These are phyloP conservation scores for Yamadazyma pseudoaaseri DNA, from an alignment of 1,139 yeast genomes.

Conservation along the genomic window DNA sequence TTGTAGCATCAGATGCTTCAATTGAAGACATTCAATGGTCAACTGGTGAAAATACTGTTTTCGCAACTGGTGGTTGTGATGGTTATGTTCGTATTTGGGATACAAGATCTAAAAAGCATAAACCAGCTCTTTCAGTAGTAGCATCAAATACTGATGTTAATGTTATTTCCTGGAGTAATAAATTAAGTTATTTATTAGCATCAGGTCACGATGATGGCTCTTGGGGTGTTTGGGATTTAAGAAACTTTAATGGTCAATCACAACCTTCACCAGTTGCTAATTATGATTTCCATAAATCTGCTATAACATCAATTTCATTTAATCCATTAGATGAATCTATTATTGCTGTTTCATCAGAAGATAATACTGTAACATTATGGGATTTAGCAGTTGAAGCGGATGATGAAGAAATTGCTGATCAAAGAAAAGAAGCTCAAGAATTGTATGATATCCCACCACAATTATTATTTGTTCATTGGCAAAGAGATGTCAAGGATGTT, in stretches of 20 bases:
- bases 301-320: conserved; percentile 90
- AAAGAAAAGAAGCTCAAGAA: conserved; percentile 69
- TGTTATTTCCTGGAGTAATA: conserved; percentile 94
- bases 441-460: conserved; percentile 94
- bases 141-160: conserved; percentile 90
- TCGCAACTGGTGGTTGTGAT: conserved; percentile 90
- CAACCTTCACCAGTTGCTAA: conserved; percentile 81
- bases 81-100: conserved; percentile 96
- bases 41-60: conserved; percentile 84
- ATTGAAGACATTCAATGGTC: conserved; percentile 98
- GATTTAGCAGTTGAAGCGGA: conserved; percentile 96
- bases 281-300: conserved; percentile 91
- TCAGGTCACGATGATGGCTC: conserved; percentile 97
- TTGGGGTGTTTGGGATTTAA: conserved; percentile 98
- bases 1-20: conserved; percentile 65
- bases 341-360: conserved; percentile 93
- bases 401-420: conserved; percentile 87
- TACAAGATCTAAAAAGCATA: conserved; percentile 86
- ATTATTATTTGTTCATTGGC: conserved; percentile 96
- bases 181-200: conserved; percentile 82
- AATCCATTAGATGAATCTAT: conserved; percentile 95
- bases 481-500: conserved; percentile 93
- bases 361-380: conserved; percentile 96
- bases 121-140: conserved; percentile 81
- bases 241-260: conserved; percentile 67